Base-by-base conservation (phyloP, 176 grass and related monocot genomes). In the Oryza brachyantha region DNA sequence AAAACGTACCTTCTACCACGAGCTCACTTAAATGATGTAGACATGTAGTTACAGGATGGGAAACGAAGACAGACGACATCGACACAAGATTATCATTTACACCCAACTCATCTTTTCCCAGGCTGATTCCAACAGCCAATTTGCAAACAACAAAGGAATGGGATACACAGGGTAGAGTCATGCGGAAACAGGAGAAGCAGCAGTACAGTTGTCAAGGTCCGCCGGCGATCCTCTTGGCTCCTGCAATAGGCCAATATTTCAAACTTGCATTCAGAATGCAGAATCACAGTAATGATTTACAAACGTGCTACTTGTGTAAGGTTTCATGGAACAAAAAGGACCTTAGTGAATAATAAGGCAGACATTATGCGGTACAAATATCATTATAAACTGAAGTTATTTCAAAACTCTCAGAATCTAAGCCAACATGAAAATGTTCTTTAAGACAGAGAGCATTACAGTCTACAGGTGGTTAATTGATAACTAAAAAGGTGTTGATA, bases 121-220 rank as follows among this genome's bases (percentile, higher is more conserved):
- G 50, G 48, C 29, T 60, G 12, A 62, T 61, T 54, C 67, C 58
- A 64, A 17, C 54, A 84, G 19, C 29, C 65, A 57, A 72, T 34
- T 61, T 63, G 55, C 64, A 29, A 29, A 28, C 7, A 48, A 40
- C 3, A 11, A 50, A 61, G 19, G 13, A 12, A 64, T 72, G 25
- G 57, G 39, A 57, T 57, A 57, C n/a, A 24, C 7, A 57, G 21
- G 50, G 37, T 59, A 61, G 1, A 46, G 16, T 16, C 28, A 50
- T 75, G 48, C 7, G 17, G 17, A 21, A 52, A 52, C n/a, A 38
- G 21, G 27, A 8, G 13, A 54, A 54, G 37, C 31, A 26, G 54
- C 7, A n/a, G 12, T 26, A 62, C 16, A 50, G 24, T 50, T n/a
- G 48, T 76, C 38, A 61, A 52, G 24, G 41, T 34, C 78, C 34